These are phyloP conservation scores for Colletotrichum truncatum DNA, from an alignment of 2,329 filamentous ascomycete genomes.

Conservation along the genomic window DNA sequence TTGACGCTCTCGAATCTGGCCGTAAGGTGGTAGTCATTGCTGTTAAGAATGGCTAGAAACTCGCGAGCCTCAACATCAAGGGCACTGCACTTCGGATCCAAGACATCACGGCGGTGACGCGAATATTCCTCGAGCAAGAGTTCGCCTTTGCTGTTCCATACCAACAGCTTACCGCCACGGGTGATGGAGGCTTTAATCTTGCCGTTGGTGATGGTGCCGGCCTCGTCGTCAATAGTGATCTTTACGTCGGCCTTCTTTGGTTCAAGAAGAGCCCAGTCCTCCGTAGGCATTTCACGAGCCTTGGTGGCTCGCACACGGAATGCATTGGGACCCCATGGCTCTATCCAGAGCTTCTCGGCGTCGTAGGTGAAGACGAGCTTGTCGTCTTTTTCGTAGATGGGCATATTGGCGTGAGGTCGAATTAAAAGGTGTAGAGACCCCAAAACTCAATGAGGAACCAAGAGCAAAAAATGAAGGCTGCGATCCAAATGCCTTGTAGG, in stretches of 20 bases:
- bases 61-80: constrained; percentile 64
- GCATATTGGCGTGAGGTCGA: background rate
- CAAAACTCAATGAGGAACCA: background rate
- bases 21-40: constrained; percentile 60
- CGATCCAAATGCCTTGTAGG: too few species aligned
- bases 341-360: constrained; percentile 56
- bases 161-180: constrained; percentile 39
- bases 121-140: constrained; percentile 43
- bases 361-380: constrained; percentile 43
- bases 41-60: constrained; percentile 58
- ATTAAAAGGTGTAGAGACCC: too few species aligned
- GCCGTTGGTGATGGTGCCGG: constrained; percentile 38
- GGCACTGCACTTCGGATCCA: constrained; percentile 64
- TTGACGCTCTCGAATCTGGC: constrained; percentile 63
- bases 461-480: too few species aligned
- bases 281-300: constrained; percentile 40
- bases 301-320: constrained; percentile 58
- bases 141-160: constrained; percentile 38
- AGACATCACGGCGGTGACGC: constrained; percentile 39
- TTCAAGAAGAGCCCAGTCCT: constrained; percentile 48
- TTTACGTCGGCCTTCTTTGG: constrained; percentile 8
- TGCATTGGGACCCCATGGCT: constrained; percentile 57
- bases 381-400: constrained; percentile 4
- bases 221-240: constrained; percentile 33
- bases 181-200: constrained; percentile 41